These are phyloP conservation scores for Talaromyces sp. DNA, from an alignment of 2,329 filamentous ascomycete genomes.

Conservation along the genomic window DNA sequence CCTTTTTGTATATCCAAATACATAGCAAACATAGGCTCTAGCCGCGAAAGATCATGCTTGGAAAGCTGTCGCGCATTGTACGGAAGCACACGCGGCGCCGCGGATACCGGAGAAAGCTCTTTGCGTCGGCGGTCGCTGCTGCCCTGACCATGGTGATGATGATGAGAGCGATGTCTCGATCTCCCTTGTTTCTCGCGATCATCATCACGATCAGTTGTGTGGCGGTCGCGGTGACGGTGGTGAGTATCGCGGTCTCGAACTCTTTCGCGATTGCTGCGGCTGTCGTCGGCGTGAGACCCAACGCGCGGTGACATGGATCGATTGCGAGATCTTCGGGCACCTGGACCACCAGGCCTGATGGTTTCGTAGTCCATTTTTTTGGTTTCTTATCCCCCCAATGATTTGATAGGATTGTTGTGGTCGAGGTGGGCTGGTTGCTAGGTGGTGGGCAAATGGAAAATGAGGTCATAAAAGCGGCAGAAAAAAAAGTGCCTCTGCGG, in stretches of 20 bases:
- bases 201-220: not conserved
- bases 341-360: not conserved
- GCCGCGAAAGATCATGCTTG: conserved; percentile 62
- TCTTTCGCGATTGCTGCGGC: conserved; percentile 20
- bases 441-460: not conserved
- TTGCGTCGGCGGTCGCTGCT: conserved; percentile 7
- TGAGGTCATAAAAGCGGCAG: not conserved
- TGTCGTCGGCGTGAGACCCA: conserved; percentile 5
- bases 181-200: not conserved
- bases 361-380: conserved; percentile 2
- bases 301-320: conserved; percentile 9
- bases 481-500: not conserved
- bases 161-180: not conserved
- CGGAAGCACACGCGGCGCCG: conserved; percentile 49
- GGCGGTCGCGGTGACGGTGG: conserved; percentile 22
- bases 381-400: not conserved
- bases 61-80: conserved; percentile 61
- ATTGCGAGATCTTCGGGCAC: conserved; percentile 5
- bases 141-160: conserved; percentile 15
- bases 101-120: conserved; percentile 7
- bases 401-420: not conserved
- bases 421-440: not conserved
- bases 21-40: conserved; percentile 69
- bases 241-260: conserved; percentile 32
- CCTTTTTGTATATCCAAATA: conserved; percentile 88